A percentile compares a stretch with the other conserved stretches of the same genome.
Conservation (phyloP, 768 basidiomycete species). For the Tulasnella sp. region DNA sequence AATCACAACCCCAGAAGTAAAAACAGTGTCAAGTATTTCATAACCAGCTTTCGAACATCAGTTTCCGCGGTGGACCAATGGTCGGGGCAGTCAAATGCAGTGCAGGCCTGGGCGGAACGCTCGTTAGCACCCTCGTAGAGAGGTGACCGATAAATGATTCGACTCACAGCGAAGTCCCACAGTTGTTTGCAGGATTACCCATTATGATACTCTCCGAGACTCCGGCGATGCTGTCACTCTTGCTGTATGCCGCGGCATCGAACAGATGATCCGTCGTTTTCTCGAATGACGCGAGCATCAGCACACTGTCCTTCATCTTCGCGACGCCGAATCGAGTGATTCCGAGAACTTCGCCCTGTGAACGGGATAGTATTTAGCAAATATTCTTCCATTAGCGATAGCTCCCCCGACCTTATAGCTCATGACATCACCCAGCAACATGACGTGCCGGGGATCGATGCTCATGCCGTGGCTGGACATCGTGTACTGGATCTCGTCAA, state of each 20-base stretch:
- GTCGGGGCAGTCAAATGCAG: constrained; percentile 28
- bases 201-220: constrained; percentile 99
- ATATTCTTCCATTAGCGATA: neutral
- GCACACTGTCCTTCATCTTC: constrained; percentile 98
- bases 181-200: constrained; percentile 90
- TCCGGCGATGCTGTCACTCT: constrained; percentile 88
- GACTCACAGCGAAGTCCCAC: constrained; percentile 84
- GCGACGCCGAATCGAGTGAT: constrained; percentile 99
- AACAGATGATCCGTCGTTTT: constrained; percentile 99
- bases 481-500: constrained; percentile 94
- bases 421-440: constrained; percentile 98
- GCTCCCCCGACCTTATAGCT: constrained; percentile 67
- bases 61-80: constrained; percentile 28
- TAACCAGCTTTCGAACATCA: constrained; percentile 32
- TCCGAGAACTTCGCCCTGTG: constrained; percentile 91
- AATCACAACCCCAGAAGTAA: neutral
- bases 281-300: constrained; percentile 99
- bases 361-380: too few relatives aligned
- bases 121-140: neutral
- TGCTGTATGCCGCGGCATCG: constrained; percentile 92
- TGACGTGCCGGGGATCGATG: constrained; percentile 96
- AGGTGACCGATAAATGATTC: neutral
- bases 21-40: constrained; percentile 11
- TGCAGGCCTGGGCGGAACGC: constrained; percentile 26
- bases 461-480: constrained; percentile 98